phyloP scores from a whole-genome alignment of 768 basidiomycete species.

The Suillus discolor region DNA sequence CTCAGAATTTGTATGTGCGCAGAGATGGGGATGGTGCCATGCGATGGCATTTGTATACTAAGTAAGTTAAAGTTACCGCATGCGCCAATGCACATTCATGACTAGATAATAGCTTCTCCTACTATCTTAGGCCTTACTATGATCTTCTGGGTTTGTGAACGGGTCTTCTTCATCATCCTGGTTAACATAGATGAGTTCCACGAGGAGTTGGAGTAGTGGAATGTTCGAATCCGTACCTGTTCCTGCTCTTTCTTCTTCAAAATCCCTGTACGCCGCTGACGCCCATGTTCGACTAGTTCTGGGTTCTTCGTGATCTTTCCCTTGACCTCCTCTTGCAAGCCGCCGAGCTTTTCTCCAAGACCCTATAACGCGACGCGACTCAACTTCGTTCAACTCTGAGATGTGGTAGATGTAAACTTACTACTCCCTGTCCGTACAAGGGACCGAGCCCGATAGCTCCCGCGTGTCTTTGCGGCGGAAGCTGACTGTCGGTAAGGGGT shows the following conservation, averaged over 20 bases:
- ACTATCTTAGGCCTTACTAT: background rate
- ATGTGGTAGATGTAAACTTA: constrained; percentile 19
- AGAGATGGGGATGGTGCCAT: background rate
- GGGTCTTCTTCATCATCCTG: constrained; percentile 8
- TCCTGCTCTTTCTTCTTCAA: constrained; percentile 38
- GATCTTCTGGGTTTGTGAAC: background rate
- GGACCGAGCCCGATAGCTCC: constrained; percentile 45
- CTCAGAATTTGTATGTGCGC: constrained; percentile 3
- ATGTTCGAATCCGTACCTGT: constrained; percentile 17
- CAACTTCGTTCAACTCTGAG: background rate
- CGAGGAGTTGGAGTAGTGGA: background rate
- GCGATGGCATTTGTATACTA: background rate
- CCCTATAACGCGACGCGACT: constrained; percentile 17
- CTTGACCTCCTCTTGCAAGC: constrained; percentile 40
- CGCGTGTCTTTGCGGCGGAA: constrained; percentile 44
- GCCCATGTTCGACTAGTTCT: constrained; percentile 40
- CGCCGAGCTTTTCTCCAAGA: constrained; percentile 38
- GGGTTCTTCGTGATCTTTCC: constrained; percentile 41
- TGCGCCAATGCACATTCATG: background rate
- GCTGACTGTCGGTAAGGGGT: constrained; percentile 14
- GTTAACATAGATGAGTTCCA: background rate
- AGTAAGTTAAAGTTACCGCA: background rate
- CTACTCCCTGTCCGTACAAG: constrained; percentile 33
- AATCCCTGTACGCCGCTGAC: constrained; percentile 41
- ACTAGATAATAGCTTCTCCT: background rate